phyloP scores from a whole-genome alignment of 768 basidiomycete species.

The Psilocybe sp. region DNA sequence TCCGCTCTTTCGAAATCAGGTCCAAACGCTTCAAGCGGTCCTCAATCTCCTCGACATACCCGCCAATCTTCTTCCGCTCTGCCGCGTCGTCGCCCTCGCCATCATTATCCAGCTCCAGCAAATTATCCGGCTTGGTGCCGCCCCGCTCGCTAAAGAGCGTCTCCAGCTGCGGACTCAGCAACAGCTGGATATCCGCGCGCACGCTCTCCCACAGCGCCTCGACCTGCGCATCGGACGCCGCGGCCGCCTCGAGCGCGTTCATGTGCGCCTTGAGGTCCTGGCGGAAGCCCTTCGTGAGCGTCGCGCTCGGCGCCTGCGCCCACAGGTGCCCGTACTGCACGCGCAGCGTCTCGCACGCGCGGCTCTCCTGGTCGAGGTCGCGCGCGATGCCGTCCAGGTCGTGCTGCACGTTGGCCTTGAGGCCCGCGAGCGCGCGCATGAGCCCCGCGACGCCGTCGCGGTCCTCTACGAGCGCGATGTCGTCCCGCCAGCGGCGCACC shows the following conservation, averaged over 20 bases:
- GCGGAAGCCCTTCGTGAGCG: slow-evolving; percentile 65
- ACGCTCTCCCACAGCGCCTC: slow-evolving; percentile 68
- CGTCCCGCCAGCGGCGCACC: slow-evolving; percentile 70
- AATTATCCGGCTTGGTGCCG: slow-evolving; percentile 33
- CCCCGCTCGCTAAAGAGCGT: slow-evolving; percentile 57
- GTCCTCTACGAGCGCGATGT: slow-evolving; percentile 68
- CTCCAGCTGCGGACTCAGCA: slow-evolving; percentile 61
- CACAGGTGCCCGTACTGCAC: slow-evolving; percentile 86
- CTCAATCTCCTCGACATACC: slow-evolving; percentile 71
- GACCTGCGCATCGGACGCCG: slow-evolving; percentile 77
- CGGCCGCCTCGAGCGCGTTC: slow-evolving; percentile 71
- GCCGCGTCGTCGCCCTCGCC: slow-evolving; percentile 60
- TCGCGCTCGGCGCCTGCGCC: slow-evolving; percentile 82
- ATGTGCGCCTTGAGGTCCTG: slow-evolving; percentile 79
- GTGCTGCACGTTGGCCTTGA: slow-evolving; percentile 54
- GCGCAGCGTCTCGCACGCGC: slow-evolving; percentile 86
- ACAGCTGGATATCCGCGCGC: slow-evolving; percentile 56
- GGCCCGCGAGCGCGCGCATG: slow-evolving; percentile 53
- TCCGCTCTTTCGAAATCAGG: slow-evolving; percentile 83
- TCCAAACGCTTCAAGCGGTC: slow-evolving; percentile 73
- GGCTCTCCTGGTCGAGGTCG: slow-evolving; percentile 78
- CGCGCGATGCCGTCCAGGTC: slow-evolving; percentile 62
- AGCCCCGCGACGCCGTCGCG: slow-evolving; percentile 64
- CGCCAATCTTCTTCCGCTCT: slow-evolving; percentile 66
- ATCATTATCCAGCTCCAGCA: slow-evolving; percentile 68